These are phyloP conservation scores for Conticribra guillardii DNA, from an alignment of 108 stramenopile genomes.

Conservation along the genomic window DNA sequence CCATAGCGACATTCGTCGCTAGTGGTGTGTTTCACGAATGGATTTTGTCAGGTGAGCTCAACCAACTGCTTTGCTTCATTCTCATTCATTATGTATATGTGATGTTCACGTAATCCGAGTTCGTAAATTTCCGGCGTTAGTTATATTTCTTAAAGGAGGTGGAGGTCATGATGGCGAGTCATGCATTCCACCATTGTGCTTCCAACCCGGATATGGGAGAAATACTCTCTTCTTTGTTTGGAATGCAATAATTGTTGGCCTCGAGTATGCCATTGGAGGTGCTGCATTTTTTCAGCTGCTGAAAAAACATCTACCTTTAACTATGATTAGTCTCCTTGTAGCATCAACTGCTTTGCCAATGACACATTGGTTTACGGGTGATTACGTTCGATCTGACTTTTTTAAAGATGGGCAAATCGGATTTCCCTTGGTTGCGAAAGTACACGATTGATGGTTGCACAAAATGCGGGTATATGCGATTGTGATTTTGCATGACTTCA, in stretches of 20 bases:
- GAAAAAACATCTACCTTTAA: slow-evolving; percentile 19
- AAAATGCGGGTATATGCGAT: neutral
- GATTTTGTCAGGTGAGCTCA: slow-evolving; percentile 28
- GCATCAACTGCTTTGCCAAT: slow-evolving; percentile 28
- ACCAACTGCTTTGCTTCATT: no score
- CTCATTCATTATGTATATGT: neutral
- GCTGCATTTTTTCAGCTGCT: slow-evolving; percentile 37
- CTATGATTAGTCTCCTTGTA: slow-evolving; percentile 30
- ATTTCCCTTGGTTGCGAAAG: slow-evolving; percentile 40
- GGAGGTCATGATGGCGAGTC: slow-evolving; percentile 2
- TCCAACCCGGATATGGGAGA: slow-evolving; percentile 34
- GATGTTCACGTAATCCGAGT: neutral
- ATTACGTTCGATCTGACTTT: slow-evolving; percentile 57
- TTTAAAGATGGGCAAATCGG: slow-evolving; percentile 49
- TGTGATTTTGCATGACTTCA: neutral
- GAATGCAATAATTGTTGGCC: slow-evolving; percentile 42
- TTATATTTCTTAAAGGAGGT: slow-evolving; percentile 13
- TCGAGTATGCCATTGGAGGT: slow-evolving; percentile 38
- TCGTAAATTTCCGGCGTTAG: neutral
- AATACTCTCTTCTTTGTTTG: slow-evolving; percentile 47
- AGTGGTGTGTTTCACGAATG: slow-evolving; percentile 52
- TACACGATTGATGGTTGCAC: neutral
- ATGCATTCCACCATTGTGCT: slow-evolving; percentile 11
- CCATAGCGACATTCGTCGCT: slow-evolving; percentile 43
- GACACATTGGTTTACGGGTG: slow-evolving; percentile 50